Evolutionary conservation across 2,329 filamentous ascomycete genomes (phyloP), one percentile per base, ranked within the genome.

Genomic region (Fusarium agapanthi): DNA sequence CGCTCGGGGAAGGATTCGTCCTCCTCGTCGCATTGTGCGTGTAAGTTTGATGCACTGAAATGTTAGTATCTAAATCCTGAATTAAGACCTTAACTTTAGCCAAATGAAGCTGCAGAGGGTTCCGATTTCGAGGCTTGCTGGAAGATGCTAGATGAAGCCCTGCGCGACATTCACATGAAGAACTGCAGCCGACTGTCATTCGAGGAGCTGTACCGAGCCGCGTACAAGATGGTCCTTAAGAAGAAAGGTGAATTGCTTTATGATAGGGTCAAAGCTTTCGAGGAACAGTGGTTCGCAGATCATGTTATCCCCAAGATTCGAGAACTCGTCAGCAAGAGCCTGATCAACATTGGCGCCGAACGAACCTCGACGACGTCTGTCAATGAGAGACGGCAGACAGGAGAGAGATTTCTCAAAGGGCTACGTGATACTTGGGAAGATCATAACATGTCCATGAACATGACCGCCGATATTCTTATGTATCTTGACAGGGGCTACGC

Each of bases 381-480:
- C 22, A 93, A 93, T 75, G 95, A 98, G 83, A 89, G 93, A 61
- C 88, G 93, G 51, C 88, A 92, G 47, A 92, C 93, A 40, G 95
- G 95, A 53, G 95, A 97, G 81, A 91, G 88, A 78, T 97, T 98
- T 73, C 83, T 99, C 65, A 89, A 89, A 61, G 92, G 90, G 0
- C 82, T 98, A 20, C 92, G 92, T 75, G 87, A 91, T 65, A 90
- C 91, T 6, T 99, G 95, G 94, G 90, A 95, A 68, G 93, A 97
- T 71, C 95, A 99, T 79, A 93, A 95, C 79, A 89, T 93, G 63
- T 95, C 93, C 48, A 97, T 97, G 93, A 95, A 94, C 79, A 98
- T 98, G 95, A 92, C 94, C 56, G 95, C 95, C 8, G 96, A 98
- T 81, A 94, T 98, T 37, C 87, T 98, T 57, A 98, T 98, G 95